Evolutionary conservation across 1,139 yeast species (phyloP).

Genomic region (Hansenula lynferdii): DNA sequence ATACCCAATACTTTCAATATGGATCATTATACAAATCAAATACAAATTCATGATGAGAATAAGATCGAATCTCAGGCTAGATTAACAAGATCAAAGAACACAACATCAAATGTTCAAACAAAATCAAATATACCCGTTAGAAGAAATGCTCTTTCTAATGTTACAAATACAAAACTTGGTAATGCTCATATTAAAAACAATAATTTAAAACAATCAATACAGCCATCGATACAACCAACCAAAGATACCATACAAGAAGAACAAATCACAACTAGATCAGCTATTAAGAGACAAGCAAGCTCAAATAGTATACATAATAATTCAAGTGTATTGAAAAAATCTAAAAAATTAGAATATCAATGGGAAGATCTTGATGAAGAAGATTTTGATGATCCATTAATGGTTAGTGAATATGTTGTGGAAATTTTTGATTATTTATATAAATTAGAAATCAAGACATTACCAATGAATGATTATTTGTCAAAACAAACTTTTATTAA

Average conservation of each 20-base stretch:
- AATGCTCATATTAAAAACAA: constrained; percentile 2
- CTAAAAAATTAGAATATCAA: constrained; percentile 33
- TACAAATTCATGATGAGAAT: constrained; percentile 16
- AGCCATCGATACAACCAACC: neutral
- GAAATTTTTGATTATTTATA: constrained; percentile 82
- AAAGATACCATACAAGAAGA: neutral
- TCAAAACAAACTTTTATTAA: constrained; percentile 70
- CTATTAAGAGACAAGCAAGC: constrained; percentile 21
- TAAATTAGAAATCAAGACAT: constrained; percentile 66
- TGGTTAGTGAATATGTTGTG: constrained; percentile 90
- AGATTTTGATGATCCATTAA: constrained; percentile 85
- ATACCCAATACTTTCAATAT: too few species aligned
- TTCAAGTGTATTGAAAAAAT: constrained; percentile 14
- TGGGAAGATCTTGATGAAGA: constrained; percentile 95
- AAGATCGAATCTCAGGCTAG: constrained; percentile 7
- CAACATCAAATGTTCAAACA: constrained; percentile 2
- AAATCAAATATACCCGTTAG: constrained; percentile 22
- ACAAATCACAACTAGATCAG: constrained; percentile 6
- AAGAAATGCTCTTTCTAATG: constrained; percentile 21
- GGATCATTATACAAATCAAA: constrained; percentile 11
- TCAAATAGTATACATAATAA: constrained; percentile 12
- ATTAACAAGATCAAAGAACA: constrained; percentile 1
- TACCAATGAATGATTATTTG: constrained; percentile 76
- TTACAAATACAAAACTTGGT: constrained; percentile 20
- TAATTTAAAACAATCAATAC: neutral